phyloP scores from a whole-genome alignment of 768 basidiomycete species.

The Butyriboletus loyo region DNA sequence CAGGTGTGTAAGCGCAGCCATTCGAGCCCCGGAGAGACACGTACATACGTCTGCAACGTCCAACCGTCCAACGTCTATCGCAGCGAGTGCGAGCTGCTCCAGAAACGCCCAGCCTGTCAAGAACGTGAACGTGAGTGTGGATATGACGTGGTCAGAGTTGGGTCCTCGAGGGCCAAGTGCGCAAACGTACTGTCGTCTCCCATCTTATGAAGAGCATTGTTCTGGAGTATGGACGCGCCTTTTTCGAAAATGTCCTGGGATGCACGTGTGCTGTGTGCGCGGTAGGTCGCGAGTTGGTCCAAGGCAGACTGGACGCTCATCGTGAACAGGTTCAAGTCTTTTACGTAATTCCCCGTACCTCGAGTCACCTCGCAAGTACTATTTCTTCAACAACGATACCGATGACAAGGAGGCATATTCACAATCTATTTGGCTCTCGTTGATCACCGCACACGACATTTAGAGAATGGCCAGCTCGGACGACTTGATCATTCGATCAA shows the following conservation, averaged over 20 bases:
- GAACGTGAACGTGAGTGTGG: not conserved
- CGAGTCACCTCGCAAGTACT: too few relatives aligned
- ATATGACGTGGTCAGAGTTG: not conserved
- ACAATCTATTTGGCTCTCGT: not conserved
- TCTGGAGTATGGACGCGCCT: slow-evolving; percentile 49
- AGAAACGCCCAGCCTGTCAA: slow-evolving; percentile 69
- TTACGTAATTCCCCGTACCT: not conserved
- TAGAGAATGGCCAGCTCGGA: not conserved
- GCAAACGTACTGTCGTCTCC: slow-evolving; percentile 53
- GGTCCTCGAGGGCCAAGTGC: not conserved
- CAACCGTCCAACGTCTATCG: slow-evolving; percentile 69
- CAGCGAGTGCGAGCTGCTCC: slow-evolving; percentile 76
- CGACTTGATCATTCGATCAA: not conserved
- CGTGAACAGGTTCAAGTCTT: not conserved
- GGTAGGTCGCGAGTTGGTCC: slow-evolving; percentile 51
- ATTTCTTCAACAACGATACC: not conserved
- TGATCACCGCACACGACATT: not conserved
- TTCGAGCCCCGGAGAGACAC: not conserved
- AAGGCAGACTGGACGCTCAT: slow-evolving; percentile 50
- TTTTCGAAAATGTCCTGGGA: slow-evolving; percentile 60
- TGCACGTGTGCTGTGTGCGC: slow-evolving; percentile 46
- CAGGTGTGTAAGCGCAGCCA: slow-evolving; percentile 3
- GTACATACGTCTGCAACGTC: slow-evolving; percentile 71
- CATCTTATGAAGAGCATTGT: slow-evolving; percentile 40
- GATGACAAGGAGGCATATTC: not conserved